phyloP scores from a whole-genome alignment of 345 rosid genomes.

The Streptanthus diversifolius region DNA sequence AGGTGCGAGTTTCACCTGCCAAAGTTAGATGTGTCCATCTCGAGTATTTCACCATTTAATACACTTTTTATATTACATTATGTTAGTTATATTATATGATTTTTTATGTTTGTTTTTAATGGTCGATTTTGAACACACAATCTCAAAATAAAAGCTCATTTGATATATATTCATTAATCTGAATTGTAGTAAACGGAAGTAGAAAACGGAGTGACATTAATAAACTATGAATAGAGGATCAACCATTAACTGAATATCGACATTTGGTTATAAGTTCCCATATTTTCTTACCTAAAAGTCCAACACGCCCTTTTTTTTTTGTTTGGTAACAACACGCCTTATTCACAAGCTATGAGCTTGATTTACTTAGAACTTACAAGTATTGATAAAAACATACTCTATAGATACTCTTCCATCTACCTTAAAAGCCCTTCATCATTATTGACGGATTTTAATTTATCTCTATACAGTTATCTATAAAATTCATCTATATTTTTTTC shows the following conservation, averaged over 20 bases:
- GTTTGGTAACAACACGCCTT: background rate
- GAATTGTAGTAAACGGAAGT: too few relatives aligned
- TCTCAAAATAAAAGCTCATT: too few relatives aligned
- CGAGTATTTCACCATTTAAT: background rate
- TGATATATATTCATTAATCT: too few relatives aligned
- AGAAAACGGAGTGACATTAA: background rate
- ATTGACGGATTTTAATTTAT: too few relatives aligned
- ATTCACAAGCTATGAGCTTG: background rate
- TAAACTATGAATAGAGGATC: background rate
- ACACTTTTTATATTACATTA: background rate
- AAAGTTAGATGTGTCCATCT: constrained; percentile 4
- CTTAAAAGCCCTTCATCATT: too few relatives aligned
- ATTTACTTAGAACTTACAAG: background rate
- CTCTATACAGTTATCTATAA: too few relatives aligned
- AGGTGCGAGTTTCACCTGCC: constrained; percentile 28
- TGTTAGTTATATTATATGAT: too few relatives aligned
- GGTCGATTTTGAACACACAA: too few relatives aligned
- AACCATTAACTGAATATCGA: background rate
- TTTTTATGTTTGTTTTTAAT: too few relatives aligned
- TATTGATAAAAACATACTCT: background rate
- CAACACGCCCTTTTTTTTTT: background rate
- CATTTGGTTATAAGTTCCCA: background rate
- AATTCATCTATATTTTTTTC: too few relatives aligned
- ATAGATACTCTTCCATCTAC: background rate
- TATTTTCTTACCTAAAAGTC: background rate